Evolutionary conservation across 345 rosid genomes (phyloP).

Genomic region (Clausena lansium): DNA sequence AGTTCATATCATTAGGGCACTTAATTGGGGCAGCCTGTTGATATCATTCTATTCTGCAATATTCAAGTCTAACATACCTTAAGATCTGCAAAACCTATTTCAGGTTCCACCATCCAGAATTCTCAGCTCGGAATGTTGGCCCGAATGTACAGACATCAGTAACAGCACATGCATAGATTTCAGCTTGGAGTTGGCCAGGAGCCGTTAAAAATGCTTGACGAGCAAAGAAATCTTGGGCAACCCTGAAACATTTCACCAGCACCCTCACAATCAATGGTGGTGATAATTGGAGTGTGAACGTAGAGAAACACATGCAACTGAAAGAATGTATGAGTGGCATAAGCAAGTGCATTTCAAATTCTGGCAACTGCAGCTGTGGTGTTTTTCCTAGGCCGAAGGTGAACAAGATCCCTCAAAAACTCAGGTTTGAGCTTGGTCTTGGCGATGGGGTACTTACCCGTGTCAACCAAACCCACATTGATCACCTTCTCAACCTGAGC

Average conservation of each 20-base stretch:
- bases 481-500: conserved; percentile 64
- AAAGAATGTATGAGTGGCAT: conserved; percentile 81
- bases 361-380: conserved; percentile 86
- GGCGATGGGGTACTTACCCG: conserved; percentile 73
- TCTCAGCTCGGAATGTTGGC: conserved; percentile 94
- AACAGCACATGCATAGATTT: conserved; percentile 77
- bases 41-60: background rate
- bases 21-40: too few species aligned
- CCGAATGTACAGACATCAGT: conserved; percentile 84
- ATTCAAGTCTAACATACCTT: conserved; percentile 42
- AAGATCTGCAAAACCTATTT: conserved; percentile 70
- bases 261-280: conserved; percentile 94
- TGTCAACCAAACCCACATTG: conserved; percentile 57
- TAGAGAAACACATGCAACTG: conserved; percentile 66
- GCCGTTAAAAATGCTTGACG: conserved; percentile 92
- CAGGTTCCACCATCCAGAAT: conserved; percentile 98
- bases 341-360: conserved; percentile 82
- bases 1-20: too few species aligned
- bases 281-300: conserved; percentile 75
- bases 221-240: conserved; percentile 60
- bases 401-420: conserved; percentile 66
- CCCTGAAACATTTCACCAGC: conserved; percentile 98
- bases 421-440: conserved; percentile 82
- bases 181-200: conserved; percentile 92
- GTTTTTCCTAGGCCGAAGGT: conserved; percentile 77